Evolutionary conservation across 352 stramenopile genomes (phyloP).

Genomic region (Globisporangium carolinianum): DNA sequence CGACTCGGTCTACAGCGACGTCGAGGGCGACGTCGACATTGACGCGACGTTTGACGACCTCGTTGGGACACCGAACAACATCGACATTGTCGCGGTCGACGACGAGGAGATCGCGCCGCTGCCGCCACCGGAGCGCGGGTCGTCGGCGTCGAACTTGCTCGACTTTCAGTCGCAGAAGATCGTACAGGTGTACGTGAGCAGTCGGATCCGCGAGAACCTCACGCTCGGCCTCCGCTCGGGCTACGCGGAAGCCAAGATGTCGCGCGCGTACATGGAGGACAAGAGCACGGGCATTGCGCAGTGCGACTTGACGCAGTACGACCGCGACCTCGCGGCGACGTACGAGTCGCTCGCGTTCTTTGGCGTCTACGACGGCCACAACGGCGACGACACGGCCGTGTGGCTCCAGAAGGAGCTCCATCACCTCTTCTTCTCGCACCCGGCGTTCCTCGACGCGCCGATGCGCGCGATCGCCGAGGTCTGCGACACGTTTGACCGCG

Average conservation of each 20-base stretch:
- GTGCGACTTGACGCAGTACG: constrained; percentile 39
- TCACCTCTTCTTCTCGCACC: constrained; percentile 58
- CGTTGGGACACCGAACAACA: constrained; percentile 47
- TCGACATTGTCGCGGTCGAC: constrained; percentile 51
- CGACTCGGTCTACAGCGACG: constrained; percentile 80
- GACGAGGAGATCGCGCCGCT: constrained; percentile 61
- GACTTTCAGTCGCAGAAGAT: constrained; percentile 23
- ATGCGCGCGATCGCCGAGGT: constrained; percentile 42
- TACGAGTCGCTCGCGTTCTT: constrained; percentile 72
- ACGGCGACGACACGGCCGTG: constrained; percentile 71
- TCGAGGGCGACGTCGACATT: constrained; percentile 80
- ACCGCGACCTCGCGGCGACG: constrained; percentile 17
- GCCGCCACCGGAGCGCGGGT: constrained; percentile 9
- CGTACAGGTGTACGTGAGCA: constrained; percentile 85
- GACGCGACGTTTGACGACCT: constrained; percentile 84
- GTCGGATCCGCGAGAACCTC: constrained; percentile 81
- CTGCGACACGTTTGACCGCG: constrained; percentile 58
- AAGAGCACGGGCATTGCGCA: constrained; percentile 46
- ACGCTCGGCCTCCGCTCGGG: constrained; percentile 61
- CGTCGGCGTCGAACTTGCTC: constrained; percentile 24
- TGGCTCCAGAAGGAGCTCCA: constrained; percentile 78
- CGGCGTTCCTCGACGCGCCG: constrained; percentile 44
- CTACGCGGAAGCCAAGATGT: constrained; percentile 81
- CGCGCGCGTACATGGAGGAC: constrained; percentile 86
- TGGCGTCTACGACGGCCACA: constrained; percentile 86